These are phyloP conservation scores for Crucibulum laeve DNA, from an alignment of 768 basidiomycete species.

Conservation along the genomic window DNA sequence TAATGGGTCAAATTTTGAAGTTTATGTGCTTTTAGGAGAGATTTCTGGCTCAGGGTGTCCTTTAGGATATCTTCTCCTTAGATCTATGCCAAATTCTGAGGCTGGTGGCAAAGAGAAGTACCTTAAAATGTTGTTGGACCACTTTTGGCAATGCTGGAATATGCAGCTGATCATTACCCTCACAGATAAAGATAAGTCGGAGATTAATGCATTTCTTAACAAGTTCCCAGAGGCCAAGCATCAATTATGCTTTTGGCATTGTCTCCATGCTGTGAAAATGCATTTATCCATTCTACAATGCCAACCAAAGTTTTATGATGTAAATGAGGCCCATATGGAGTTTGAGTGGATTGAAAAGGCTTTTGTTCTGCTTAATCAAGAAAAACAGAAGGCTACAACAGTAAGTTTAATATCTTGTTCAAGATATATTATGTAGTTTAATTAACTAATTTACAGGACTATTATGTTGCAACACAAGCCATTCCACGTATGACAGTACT, in stretches of 20 bases:
- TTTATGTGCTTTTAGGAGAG: conserved; percentile 27
- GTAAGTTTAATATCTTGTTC: not conserved
- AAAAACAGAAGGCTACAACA: conserved; percentile 5
- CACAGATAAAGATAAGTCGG: conserved; percentile 24
- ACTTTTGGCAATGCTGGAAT: conserved; percentile 17
- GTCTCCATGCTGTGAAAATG: conserved; percentile 20
- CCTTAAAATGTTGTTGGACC: conserved; percentile 16
- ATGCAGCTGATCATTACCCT: conserved; percentile 18
- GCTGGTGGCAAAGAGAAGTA: conserved; percentile 20
- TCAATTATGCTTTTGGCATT: conserved; percentile 35
- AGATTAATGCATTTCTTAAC: conserved; percentile 22
- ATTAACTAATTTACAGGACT: not conserved
- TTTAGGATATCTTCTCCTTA: conserved; percentile 22
- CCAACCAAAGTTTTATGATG: conserved; percentile 21
- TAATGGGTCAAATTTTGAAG: conserved; percentile 24
- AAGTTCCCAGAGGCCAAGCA: conserved; percentile 24
- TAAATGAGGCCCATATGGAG: conserved; percentile 14
- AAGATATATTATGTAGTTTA: not conserved
- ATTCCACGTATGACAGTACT: conserved; percentile 9
- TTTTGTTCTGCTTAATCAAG: conserved; percentile 19
- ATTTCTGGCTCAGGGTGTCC: conserved; percentile 26
- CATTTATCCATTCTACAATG: conserved; percentile 18
- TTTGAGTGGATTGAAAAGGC: conserved; percentile 20
- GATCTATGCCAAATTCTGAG: conserved; percentile 8
- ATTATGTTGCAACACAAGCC: conserved; percentile 5